Evolutionary conservation across 495 filamentous ascomycete genomes (phyloP).

Genomic region (Lineolata rhizophorae): DNA sequence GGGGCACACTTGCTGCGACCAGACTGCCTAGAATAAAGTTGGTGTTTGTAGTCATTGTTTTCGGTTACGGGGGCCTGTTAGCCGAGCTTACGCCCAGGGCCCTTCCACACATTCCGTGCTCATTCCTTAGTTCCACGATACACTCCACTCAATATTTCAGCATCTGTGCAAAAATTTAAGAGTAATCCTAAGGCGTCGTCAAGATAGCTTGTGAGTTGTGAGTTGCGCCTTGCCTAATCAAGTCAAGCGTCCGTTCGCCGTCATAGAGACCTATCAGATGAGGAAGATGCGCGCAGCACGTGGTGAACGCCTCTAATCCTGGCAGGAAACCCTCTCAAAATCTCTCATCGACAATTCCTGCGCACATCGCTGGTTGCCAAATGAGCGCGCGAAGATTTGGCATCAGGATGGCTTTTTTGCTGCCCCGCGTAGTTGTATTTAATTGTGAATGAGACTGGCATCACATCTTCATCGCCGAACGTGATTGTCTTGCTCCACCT

Average conservation of each 20-base stretch:
- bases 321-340: background rate
- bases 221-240: no score
- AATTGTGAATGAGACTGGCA: background rate
- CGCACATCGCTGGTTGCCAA: background rate
- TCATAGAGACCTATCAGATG: background rate
- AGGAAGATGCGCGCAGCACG: background rate
- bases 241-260: background rate
- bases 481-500: background rate
- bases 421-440: background rate
- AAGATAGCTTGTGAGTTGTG: background rate
- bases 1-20: no score
- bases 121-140: no score
- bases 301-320: background rate
- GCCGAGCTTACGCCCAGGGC: no score
- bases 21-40: no score
- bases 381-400: background rate
- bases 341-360: background rate
- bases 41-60: no score
- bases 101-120: no score
- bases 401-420: background rate
- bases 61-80: no score
- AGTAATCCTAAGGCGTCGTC: background rate
- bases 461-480: background rate
- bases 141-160: background rate
- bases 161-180: background rate